A percentile compares a stretch with the other conserved stretches of the same genome.
phyloP scores from a whole-genome alignment of 192 early-diverging fungal species.

The Backusella circina region DNA sequence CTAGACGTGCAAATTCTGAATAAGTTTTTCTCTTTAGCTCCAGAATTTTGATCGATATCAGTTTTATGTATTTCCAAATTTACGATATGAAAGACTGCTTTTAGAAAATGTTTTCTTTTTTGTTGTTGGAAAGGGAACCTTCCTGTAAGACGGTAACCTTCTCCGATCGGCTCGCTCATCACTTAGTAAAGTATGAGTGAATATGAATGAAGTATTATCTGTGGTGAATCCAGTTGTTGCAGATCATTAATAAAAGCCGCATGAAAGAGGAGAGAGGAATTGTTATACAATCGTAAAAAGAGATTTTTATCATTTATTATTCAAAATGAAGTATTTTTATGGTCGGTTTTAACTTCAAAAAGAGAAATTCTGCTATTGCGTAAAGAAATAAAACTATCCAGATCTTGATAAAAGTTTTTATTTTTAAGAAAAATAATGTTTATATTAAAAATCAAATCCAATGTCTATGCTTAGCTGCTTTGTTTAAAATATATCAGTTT shows the following conservation, averaged over 20 bases:
- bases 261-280: neutral
- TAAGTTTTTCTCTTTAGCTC: neutral
- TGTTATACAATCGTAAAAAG: neutral
- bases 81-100: too few species aligned
- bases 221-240: neutral
- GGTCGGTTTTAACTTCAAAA: neutral
- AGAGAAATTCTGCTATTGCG: neutral
- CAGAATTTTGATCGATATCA: neutral
- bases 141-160: neutral
- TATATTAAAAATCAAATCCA: neutral
- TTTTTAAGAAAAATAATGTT: neutral
- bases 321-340: neutral
- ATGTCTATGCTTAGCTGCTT: neutral
- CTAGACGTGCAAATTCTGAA: neutral
- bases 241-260: neutral
- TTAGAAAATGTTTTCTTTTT: neutral
- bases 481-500: neutral
- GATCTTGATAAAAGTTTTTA: neutral
- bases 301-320: too few species aligned
- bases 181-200: neutral
- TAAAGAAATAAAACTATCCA: neutral
- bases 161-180: neutral
- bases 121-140: neutral
- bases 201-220: neutral
- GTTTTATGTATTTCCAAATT: neutral